Evolutionary conservation across 1,284 basidiomycete species (phyloP).

Genomic region (Lentinula novae-zelandiae): DNA sequence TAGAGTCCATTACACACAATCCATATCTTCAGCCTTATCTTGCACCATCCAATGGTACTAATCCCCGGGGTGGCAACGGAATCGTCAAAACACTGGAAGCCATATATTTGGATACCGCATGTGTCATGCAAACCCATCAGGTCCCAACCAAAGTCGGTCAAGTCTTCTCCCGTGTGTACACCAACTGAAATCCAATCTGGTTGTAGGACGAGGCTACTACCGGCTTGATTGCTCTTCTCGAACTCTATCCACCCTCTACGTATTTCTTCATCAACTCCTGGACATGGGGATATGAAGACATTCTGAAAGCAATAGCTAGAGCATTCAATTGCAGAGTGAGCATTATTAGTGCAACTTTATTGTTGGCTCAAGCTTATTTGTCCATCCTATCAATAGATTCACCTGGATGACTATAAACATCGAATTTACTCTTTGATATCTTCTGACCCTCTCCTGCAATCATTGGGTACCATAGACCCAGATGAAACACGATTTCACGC

Average conservation of each 20-base stretch:
- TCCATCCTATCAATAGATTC: constrained; percentile 50
- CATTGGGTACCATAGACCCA: constrained; percentile 62
- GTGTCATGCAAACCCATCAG: constrained; percentile 53
- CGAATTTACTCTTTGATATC: constrained; percentile 53
- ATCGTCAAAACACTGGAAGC: constrained; percentile 54
- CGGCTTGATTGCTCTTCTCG: constrained; percentile 69
- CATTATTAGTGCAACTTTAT: not conserved
- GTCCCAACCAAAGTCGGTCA: constrained; percentile 68
- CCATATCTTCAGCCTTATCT: constrained; percentile 73
- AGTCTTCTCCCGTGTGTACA: not conserved
- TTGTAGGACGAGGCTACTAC: constrained; percentile 60
- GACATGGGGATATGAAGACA: constrained; percentile 92
- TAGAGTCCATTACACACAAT: constrained; percentile 64
- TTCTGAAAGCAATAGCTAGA: constrained; percentile 70
- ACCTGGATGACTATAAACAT: constrained; percentile 86
- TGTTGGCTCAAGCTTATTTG: not conserved
- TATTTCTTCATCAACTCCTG: constrained; percentile 88
- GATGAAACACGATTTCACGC: constrained; percentile 80
- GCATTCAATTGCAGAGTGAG: constrained; percentile 60
- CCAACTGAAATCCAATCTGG: not conserved
- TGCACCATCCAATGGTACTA: constrained; percentile 21
- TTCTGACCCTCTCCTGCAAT: constrained; percentile 60
- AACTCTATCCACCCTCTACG: constrained; percentile 58
- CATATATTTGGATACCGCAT: constrained; percentile 87
- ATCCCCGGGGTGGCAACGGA: not conserved